Evolutionary conservation across 192 early-diverging fungal species (phyloP), one percentile per base, ranked within the genome.

Genomic region (Cladochytrium replicatum): DNA sequence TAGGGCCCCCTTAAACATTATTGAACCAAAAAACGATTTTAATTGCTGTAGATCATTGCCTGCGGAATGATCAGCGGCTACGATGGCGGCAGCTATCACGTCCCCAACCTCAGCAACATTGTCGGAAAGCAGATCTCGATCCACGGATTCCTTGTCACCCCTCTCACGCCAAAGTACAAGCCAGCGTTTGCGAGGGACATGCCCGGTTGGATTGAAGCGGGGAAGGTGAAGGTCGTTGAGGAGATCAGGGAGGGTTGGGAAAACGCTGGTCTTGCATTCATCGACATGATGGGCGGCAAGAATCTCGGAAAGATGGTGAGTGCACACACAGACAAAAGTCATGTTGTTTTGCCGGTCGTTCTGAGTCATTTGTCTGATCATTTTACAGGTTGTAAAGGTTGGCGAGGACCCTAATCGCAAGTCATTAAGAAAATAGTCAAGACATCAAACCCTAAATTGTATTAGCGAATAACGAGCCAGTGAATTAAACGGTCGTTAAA

Each of bases 11-110:
- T n/a, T n/a, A n/a, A n/a, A n/a, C n/a, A n/a, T n/a, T n/a, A n/a
- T n/a, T n/a, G n/a, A n/a, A n/a, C n/a, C n/a, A n/a, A n/a, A n/a
- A n/a, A n/a, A n/a, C n/a, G n/a, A n/a, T n/a, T n/a, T n/a, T n/a
- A n/a, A n/a, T n/a, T n/a, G n/a, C n/a, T 0, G 28, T 40, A n/a
- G n/a, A n/a, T n/a, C n/a, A n/a, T n/a, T n/a, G n/a, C n/a, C n/a
- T n/a, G 74, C 50, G 87, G 89, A 31, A 77, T 74, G 58, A 86
- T 87, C 48, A 81, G 83, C 19, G 76, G 82, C 44, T 83, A 85
- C 62, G 71, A 81, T 52, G 48, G 55, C 19, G 54, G 65, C 6
- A 56, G 66, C 4, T 71, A 81, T 52, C 66, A 67, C 43, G 46
- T 82, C 27, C 72, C 77, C 57, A 87, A 84, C 67, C 34, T 81